Conservation (phyloP, 2,329 filamentous ascomycete species). For the Xylariales sp. region DNA sequence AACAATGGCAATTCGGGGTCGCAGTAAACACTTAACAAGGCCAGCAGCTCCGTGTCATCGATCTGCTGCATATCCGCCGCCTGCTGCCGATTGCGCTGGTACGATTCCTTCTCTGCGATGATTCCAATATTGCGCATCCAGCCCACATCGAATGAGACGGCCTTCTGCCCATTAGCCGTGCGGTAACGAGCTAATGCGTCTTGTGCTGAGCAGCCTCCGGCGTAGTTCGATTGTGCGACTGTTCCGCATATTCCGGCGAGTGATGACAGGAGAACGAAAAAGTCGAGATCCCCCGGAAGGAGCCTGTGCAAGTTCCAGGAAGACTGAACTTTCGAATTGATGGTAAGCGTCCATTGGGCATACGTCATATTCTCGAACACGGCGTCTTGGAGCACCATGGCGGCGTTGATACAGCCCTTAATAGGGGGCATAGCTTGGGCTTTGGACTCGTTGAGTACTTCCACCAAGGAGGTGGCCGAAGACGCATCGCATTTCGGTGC, state of each 20-base stretch:
- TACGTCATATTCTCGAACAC: constrained; percentile 46
- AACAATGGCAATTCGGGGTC: constrained; percentile 34
- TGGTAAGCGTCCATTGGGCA: constrained; percentile 43
- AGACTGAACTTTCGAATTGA: constrained; percentile 43
- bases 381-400: constrained; percentile 55
- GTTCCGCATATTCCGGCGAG: constrained; percentile 43
- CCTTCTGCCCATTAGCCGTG: constrained; percentile 39
- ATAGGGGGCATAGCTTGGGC: constrained; percentile 49
- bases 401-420: constrained; percentile 56
- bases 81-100: constrained; percentile 29
- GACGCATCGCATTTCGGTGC: constrained; percentile 45
- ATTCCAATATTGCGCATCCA: constrained; percentile 47
- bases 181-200: constrained; percentile 45
- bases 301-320: constrained; percentile 42
- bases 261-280: constrained; percentile 48
- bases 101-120: constrained; percentile 41
- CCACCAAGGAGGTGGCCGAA: constrained; percentile 27
- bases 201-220: constrained; percentile 45
- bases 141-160: constrained; percentile 44
- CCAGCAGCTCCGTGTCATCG: constrained; percentile 42
- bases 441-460: constrained; percentile 35
- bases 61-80: constrained; percentile 40
- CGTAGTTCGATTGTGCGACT: constrained; percentile 45
- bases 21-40: constrained; percentile 40
- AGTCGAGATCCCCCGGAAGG: constrained; percentile 43